Conservation (phyloP, 179 eudicot species). For the Beta macrorhiza region DNA sequence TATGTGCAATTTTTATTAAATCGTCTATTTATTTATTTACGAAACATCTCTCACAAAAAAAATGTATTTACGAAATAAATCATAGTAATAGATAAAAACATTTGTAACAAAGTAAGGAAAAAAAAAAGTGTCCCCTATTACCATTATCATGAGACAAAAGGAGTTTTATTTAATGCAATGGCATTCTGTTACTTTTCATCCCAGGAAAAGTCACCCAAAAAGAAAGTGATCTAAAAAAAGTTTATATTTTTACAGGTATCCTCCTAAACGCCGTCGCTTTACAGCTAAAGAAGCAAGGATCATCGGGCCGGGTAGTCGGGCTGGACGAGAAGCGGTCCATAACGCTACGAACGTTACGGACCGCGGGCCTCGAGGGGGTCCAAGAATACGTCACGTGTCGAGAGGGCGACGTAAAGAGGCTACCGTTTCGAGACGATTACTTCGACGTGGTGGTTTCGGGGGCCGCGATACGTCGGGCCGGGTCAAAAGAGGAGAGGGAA, state of each 20-base stretch:
- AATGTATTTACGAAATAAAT: too few relatives aligned
- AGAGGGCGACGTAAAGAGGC: slow-evolving; percentile 67
- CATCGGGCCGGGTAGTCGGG: slow-evolving; percentile 86
- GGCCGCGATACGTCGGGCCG: slow-evolving; percentile 62
- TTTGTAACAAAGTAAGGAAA: too few relatives aligned
- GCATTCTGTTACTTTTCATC: neutral
- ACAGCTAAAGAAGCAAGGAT: slow-evolving; percentile 72
- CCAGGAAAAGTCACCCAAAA: neutral
- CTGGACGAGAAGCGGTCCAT: slow-evolving; percentile 41
- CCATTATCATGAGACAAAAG: neutral
- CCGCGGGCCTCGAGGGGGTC: slow-evolving; percentile 70
- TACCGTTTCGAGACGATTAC: slow-evolving; percentile 73
- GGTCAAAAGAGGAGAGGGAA: slow-evolving; percentile 71
- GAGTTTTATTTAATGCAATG: neutral
- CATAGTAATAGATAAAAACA: too few relatives aligned
- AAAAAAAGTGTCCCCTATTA: too few relatives aligned
- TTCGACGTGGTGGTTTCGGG: slow-evolving; percentile 90
- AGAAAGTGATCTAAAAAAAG: neutral
- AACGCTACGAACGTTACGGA: slow-evolving; percentile 46
- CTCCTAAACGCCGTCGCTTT: slow-evolving; percentile 78
- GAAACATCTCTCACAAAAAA: too few relatives aligned
- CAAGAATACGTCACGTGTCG: slow-evolving; percentile 92
- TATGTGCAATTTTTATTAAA: too few relatives aligned
- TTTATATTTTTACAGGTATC: slow-evolving; percentile 39
- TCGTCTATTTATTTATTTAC: too few relatives aligned